phyloP scores from a whole-genome alignment of 176 grass and related monocot species.

The Secale cereale region DNA sequence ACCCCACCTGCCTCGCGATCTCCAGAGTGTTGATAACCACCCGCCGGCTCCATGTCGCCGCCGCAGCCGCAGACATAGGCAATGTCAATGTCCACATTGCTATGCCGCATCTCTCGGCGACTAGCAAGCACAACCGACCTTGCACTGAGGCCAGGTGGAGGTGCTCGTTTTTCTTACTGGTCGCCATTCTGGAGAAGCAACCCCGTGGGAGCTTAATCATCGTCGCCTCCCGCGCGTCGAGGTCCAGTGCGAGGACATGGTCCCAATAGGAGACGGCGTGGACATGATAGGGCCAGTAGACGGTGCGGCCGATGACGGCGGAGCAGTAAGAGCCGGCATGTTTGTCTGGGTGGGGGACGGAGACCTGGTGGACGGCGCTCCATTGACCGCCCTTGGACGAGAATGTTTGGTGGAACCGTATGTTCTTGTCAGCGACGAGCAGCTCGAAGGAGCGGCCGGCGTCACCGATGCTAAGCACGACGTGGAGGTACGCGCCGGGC shows the following conservation, averaged over 20 bases:
- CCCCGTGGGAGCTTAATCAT: not conserved
- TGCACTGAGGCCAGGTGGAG: not conserved
- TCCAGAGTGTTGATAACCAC: not conserved
- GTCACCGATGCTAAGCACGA: not conserved
- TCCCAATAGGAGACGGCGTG: not conserved
- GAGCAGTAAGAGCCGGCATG: not conserved
- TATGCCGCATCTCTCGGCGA: not conserved
- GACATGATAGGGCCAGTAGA: not conserved
- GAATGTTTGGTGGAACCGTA: not conserved
- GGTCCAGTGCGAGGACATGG: not conserved
- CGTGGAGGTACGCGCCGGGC: not conserved
- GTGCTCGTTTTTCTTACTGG: rapidly evolving
- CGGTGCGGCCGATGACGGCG: not conserved
- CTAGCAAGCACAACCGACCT: not conserved
- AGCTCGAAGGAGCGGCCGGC: not conserved
- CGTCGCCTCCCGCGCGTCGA: not conserved
- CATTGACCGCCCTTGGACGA: not conserved
- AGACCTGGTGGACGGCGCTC: not conserved
- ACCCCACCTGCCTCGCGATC: not conserved
- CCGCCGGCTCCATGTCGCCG: not conserved
- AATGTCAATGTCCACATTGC: not conserved
- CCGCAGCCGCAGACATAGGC: too few species aligned
- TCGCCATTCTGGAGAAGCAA: not conserved
- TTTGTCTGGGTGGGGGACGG: not conserved
- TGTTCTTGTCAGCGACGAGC: not conserved